phyloP scores from a whole-genome alignment of 139 green algal genomes.

The Desmodesmus armatus region DNA sequence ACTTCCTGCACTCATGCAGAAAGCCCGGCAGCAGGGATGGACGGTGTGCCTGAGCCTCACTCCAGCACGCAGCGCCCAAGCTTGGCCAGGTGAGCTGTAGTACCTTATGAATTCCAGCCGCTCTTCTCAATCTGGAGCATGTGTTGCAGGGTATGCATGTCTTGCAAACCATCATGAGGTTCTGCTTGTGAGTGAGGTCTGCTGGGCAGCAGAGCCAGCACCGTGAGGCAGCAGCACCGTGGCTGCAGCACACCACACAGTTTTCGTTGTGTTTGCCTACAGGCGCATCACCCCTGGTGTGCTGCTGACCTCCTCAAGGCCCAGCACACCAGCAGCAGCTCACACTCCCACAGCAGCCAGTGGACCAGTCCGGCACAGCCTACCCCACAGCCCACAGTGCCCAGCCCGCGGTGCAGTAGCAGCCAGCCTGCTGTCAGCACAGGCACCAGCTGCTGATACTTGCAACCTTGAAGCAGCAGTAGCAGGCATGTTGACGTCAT shows the following conservation, averaged over 20 bases:
- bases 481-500: background rate
- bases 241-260: background rate
- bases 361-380: background rate
- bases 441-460: background rate
- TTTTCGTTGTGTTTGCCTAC: background rate
- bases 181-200: background rate
- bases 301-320: background rate
- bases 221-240: background rate
- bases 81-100: slow-evolving; percentile 3
- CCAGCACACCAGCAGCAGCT: background rate
- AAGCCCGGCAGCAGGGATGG: background rate
- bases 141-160: background rate
- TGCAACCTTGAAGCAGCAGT: background rate
- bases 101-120: background rate
- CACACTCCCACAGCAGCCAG: background rate
- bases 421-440: background rate
- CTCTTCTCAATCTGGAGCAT: background rate
- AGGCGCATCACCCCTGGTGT: slow-evolving; percentile 29
- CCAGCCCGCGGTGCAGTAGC: background rate
- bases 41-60: background rate
- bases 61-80: background rate
- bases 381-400: background rate
- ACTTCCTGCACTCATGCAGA: background rate
- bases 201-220: background rate
- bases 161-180: background rate